phyloP scores from a whole-genome alignment of 176 grass and related monocot species.

The Chrysopogon serrulatus region DNA sequence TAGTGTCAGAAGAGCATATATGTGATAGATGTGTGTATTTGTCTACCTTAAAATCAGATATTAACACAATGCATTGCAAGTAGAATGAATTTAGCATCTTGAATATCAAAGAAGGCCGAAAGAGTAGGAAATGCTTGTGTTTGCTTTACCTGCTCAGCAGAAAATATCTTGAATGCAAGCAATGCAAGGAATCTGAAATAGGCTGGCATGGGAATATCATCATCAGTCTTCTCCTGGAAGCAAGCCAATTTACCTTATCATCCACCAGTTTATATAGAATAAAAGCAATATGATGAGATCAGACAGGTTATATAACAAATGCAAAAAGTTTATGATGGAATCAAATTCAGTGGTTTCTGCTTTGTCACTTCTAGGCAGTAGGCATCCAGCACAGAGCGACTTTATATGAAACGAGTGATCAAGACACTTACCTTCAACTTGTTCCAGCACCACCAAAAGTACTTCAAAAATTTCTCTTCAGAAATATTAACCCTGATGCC shows the following conservation, averaged over 20 bases:
- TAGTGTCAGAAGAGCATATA: not conserved
- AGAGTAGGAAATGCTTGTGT: not conserved
- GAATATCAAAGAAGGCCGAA: not conserved
- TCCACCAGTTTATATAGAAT: constrained; percentile 12
- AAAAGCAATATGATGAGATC: not conserved
- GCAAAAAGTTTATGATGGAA: not conserved
- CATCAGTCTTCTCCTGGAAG: constrained; percentile 86
- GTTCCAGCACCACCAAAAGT: constrained; percentile 97
- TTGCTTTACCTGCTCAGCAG: constrained; percentile 66
- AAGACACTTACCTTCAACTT: constrained; percentile 53
- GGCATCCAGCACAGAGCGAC: not conserved
- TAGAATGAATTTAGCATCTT: not conserved
- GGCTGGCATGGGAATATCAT: constrained; percentile 89
- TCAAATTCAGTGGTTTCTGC: not conserved
- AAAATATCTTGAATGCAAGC: constrained; percentile 95
- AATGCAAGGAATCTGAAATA: constrained; percentile 94
- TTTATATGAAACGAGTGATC: not conserved
- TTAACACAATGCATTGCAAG: not conserved
- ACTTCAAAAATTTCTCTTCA: constrained; percentile 76
- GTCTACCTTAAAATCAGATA: not conserved
- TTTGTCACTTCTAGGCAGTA: not conserved
- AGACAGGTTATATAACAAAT: constrained; percentile 2
- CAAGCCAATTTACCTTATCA: constrained; percentile 18
- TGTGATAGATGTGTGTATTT: not conserved
- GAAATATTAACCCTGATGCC: constrained; percentile 73